Conservation (phyloP, 2,329 filamentous ascomycete genomes). For the Pleochaeta shiraiana region DNA sequence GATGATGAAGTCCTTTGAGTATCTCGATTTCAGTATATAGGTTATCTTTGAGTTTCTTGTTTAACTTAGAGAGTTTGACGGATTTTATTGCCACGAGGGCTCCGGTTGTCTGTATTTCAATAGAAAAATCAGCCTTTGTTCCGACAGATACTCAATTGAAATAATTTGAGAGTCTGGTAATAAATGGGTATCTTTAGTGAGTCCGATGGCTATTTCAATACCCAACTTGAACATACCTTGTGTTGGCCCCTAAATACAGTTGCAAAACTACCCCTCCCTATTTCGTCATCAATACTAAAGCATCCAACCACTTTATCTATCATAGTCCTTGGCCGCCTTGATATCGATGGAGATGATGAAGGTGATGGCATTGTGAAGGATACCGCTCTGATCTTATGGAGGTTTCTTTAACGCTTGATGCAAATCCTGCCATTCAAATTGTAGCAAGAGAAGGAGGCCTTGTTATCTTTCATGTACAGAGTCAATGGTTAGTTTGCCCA, state of each 20-base stretch:
- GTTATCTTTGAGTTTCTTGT: slow-evolving; percentile 92
- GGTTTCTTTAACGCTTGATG: not conserved
- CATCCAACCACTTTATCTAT: slow-evolving; percentile 35
- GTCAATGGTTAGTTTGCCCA: not conserved
- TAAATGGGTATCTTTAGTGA: not conserved
- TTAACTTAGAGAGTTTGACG: slow-evolving; percentile 73
- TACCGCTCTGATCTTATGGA: too few relatives aligned
- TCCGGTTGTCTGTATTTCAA: slow-evolving; percentile 39
- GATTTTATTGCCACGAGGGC: slow-evolving; percentile 90
- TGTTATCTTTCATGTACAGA: not conserved
- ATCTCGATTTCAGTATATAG: slow-evolving; percentile 91
- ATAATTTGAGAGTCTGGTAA: not conserved
- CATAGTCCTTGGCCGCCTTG: slow-evolving; percentile 20
- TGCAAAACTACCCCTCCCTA: slow-evolving; percentile 94
- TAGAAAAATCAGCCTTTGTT: slow-evolving; percentile 9
- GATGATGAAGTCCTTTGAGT: slow-evolving; percentile 78
- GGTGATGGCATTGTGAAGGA: not conserved
- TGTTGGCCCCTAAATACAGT: slow-evolving; percentile 79
- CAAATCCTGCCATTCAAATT: not conserved
- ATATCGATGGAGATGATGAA: slow-evolving; percentile 19
- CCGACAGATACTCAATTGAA: not conserved
- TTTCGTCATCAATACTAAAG: slow-evolving; percentile 69
- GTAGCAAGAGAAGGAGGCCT: not conserved
- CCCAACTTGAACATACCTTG: slow-evolving; percentile 31
- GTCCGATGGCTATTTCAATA: not conserved